phyloP scores from a whole-genome alignment of 192 early-diverging fungal species.

The Coemansia sp. region DNA sequence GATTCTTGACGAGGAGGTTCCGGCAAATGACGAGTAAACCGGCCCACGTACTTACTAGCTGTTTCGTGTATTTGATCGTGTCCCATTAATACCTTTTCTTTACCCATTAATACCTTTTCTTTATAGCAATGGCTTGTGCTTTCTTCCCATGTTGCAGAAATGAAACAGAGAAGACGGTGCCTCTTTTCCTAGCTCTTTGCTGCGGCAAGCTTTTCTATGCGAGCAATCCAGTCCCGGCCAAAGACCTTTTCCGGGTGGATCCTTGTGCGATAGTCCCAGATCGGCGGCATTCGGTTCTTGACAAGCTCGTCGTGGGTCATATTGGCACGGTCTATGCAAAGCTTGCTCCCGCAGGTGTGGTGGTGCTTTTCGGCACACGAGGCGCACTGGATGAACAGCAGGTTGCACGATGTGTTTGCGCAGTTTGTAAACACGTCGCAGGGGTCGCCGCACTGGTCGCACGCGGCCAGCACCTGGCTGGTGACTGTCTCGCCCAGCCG shows the following conservation, averaged over 20 bases:
- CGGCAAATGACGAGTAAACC: slow-evolving; percentile 76
- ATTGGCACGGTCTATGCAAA: slow-evolving; percentile 35
- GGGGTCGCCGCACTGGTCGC: slow-evolving; percentile 67
- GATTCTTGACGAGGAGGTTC: slow-evolving; percentile 94
- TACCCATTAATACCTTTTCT: too few relatives aligned
- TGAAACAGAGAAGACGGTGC: too few relatives aligned
- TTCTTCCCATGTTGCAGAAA: too few relatives aligned
- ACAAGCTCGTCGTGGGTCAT: slow-evolving; percentile 48
- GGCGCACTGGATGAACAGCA: slow-evolving; percentile 70
- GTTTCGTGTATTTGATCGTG: too few relatives aligned
- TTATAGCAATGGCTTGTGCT: too few relatives aligned
- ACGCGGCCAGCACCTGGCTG: slow-evolving; percentile 62
- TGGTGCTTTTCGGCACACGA: slow-evolving; percentile 51
- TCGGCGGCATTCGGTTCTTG: slow-evolving; percentile 30
- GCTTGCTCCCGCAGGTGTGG: slow-evolving; percentile 37
- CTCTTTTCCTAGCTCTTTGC: neutral
- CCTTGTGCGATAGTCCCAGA: slow-evolving; percentile 42
- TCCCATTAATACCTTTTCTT: too few relatives aligned
- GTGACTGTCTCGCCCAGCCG: slow-evolving; percentile 70
- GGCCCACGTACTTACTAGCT: neutral
- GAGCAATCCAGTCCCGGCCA: slow-evolving; percentile 31
- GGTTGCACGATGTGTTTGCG: slow-evolving; percentile 67
- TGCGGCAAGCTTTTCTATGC: slow-evolving; percentile 1
- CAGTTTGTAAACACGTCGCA: slow-evolving; percentile 72
- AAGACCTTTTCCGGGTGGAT: slow-evolving; percentile 47